Conservation (phyloP, 768 basidiomycete species). For the Auriculariales sp. region DNA sequence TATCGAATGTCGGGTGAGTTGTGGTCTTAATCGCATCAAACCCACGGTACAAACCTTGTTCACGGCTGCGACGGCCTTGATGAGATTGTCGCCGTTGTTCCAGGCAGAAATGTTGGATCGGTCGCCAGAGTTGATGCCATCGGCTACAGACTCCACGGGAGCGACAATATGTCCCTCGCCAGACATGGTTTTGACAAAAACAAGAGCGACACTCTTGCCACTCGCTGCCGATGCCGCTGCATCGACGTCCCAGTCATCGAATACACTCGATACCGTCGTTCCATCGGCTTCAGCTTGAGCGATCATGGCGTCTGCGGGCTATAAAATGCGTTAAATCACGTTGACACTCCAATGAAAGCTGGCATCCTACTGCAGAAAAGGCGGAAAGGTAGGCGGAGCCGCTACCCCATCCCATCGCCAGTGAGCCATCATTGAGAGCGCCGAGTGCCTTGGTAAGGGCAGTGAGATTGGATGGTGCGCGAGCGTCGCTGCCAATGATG, state of each 20-base stretch:
- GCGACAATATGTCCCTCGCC: too few relatives aligned
- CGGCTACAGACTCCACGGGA: constrained; percentile 65
- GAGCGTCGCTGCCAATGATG: not conserved
- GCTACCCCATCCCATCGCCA: constrained; percentile 93
- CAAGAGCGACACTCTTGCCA: constrained; percentile 51
- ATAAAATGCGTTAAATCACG: constrained; percentile 7
- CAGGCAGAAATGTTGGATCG: constrained; percentile 61
- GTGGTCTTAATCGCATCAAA: too few relatives aligned
- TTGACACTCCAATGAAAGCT: constrained; percentile 25
- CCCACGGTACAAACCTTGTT: too few relatives aligned
- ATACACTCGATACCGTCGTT: too few relatives aligned
- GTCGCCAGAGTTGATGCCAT: constrained; percentile 69
- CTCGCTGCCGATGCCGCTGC: constrained; percentile 19
- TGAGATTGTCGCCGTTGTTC: constrained; percentile 56
- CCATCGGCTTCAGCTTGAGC: constrained; percentile 57
- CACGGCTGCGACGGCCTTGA: constrained; percentile 49
- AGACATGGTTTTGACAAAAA: constrained; percentile 72
- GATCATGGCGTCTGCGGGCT: constrained; percentile 50
- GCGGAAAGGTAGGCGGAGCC: not conserved
- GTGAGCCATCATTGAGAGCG: constrained; percentile 45
- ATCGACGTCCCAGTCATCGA: constrained; percentile 52
- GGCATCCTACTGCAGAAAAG: constrained; percentile 3
- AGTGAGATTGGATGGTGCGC: not conserved
- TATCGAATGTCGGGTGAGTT: too few relatives aligned
- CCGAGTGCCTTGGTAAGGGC: constrained; percentile 20